Conservation (phyloP, 2,329 filamentous ascomycete species). For the Sporothrix euskadiensis region DNA sequence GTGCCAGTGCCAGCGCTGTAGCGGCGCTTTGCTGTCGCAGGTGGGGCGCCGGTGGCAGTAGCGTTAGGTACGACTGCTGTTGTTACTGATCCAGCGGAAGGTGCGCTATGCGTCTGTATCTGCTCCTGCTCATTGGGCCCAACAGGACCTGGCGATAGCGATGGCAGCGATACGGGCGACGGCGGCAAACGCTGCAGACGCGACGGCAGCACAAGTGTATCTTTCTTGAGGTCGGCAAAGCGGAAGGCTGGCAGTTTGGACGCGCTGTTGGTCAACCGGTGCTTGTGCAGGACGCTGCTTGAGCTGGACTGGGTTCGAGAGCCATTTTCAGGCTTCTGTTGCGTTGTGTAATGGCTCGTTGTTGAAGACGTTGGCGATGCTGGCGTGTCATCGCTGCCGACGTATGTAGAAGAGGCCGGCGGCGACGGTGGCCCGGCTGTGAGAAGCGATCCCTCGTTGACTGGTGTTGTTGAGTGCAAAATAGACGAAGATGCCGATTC, state of each 20-base stretch:
- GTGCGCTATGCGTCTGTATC: conserved; percentile 14
- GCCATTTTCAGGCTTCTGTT: neutral
- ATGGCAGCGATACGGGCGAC: conserved; percentile 44
- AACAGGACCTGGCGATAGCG: neutral
- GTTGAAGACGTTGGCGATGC: conserved; percentile 10
- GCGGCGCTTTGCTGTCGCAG: conserved; percentile 14
- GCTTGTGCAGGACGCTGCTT: conserved; percentile 44
- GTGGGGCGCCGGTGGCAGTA: conserved; percentile 20
- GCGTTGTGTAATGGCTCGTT: neutral
- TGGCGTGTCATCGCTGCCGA: neutral
- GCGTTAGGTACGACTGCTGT: conserved; percentile 2
- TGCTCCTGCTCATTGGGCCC: neutral
- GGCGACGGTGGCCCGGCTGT: neutral
- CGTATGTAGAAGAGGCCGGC: neutral
- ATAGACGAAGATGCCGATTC: neutral
- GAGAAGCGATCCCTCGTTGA: neutral
- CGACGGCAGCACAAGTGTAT: conserved; percentile 40
- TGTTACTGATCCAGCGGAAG: conserved; percentile 8
- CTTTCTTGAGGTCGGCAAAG: conserved; percentile 51
- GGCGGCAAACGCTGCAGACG: conserved; percentile 44
- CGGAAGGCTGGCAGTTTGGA: conserved; percentile 59
- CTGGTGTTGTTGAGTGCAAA: neutral
- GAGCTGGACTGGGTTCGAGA: conserved; percentile 19
- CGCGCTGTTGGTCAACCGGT: conserved; percentile 56
- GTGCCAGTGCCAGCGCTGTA: conserved; percentile 21